Base-by-base conservation (phyloP, 1,284 basidiomycete genomes). In the Pterulicium gracile region DNA sequence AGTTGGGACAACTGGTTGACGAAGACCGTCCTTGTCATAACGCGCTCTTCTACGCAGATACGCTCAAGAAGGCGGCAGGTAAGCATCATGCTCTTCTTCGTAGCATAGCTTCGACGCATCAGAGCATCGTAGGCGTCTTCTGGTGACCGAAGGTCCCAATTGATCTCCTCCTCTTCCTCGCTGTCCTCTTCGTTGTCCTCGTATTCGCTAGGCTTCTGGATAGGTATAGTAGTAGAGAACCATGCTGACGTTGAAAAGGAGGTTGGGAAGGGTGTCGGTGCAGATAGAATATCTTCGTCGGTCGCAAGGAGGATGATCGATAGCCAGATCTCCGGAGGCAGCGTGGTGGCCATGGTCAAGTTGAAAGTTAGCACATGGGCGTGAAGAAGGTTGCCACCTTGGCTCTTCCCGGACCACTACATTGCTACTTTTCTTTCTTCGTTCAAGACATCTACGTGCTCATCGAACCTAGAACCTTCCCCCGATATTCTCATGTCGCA, bases 401-500 rank as follows among this genome's bases (percentile, higher is more conserved):
- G n/a, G n/a, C n/a, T n/a, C n/a, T n/a, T n/a, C n/a, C n/a, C n/a
- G n/a, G n/a, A n/a, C n/a, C n/a, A n/a, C n/a, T n/a, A n/a, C n/a
- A n/a, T n/a, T n/a, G n/a, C n/a, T n/a, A n/a, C n/a, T n/a, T n/a
- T n/a, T n/a, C n/a, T n/a, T n/a, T n/a, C n/a, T n/a, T n/a, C n/a
- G n/a, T n/a, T n/a, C n/a, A n/a, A n/a, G n/a, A n/a, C n/a, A n/a
- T n/a, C n/a, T n/a, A n/a, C n/a, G n/a, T n/a, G n/a, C n/a, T n/a
- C n/a, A n/a, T n/a, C n/a, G n/a, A n/a, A n/a, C n/a, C n/a, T n/a
- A n/a, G n/a, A n/a, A n/a, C n/a, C n/a, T n/a, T n/a, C 23, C n/a
- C n/a, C 24, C 20, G 24, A 17, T n/a, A 44, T 27, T 23, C 32
- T 35, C 54, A 81, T 81, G 80, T 79, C 80, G 35, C 59, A 71